These are phyloP conservation scores for Erysimum cheiri DNA, from an alignment of 441 rosid genomes.

Conservation along the genomic window DNA sequence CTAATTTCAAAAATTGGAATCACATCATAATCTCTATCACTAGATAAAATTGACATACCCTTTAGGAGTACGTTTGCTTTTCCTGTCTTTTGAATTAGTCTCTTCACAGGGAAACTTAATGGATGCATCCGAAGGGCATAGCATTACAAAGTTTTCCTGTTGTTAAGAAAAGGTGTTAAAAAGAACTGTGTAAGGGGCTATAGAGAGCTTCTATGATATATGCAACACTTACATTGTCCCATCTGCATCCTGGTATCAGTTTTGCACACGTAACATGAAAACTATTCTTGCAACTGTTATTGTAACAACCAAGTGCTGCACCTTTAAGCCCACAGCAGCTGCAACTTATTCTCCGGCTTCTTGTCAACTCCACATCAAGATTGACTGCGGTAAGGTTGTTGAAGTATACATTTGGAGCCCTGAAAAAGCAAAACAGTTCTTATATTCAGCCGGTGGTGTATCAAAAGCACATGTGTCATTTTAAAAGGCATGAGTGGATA, in stretches of 20 bases:
- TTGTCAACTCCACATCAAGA: slow-evolving; percentile 82
- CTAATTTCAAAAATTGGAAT: neutral
- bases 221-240: slow-evolving; percentile 73
- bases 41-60: slow-evolving; percentile 47
- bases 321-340: slow-evolving; percentile 77
- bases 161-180: slow-evolving; percentile 25
- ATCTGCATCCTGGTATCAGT: slow-evolving; percentile 71
- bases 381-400: slow-evolving; percentile 70
- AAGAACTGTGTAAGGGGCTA: slow-evolving; percentile 6
- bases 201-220: neutral
- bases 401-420: slow-evolving; percentile 95
- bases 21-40: neutral
- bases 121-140: slow-evolving; percentile 76
- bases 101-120: slow-evolving; percentile 67
- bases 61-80: slow-evolving; percentile 47
- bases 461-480: neutral
- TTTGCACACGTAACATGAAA: slow-evolving; percentile 95
- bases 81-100: slow-evolving; percentile 46
- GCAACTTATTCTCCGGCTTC: slow-evolving; percentile 73
- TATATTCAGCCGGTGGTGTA: neutral
- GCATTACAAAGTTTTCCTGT: slow-evolving; percentile 79
- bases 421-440: slow-evolving; percentile 40
- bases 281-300: slow-evolving; percentile 78
- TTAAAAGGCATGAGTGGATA: neutral
- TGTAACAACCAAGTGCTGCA: slow-evolving; percentile 89